phyloP scores from a whole-genome alignment of 148 eudicot species.

The Fagopyrum tataricum region DNA sequence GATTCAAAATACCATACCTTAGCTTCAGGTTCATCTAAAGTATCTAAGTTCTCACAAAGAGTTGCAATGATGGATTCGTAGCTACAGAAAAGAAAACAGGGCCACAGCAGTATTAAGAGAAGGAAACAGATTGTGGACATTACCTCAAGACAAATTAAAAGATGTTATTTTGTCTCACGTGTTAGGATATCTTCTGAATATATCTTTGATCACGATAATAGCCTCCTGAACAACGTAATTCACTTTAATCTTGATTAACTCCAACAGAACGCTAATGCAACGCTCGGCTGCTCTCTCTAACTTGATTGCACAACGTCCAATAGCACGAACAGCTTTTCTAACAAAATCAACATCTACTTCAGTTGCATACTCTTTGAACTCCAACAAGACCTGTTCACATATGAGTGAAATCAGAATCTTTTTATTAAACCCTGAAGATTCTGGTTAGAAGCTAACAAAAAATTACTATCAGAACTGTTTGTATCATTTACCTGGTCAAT shows the following conservation, averaged over 20 bases:
- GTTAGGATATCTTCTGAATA: conserved; percentile 97
- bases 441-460: conserved; percentile 2
- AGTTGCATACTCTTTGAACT: conserved; percentile 98
- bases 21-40: conserved; percentile 98
- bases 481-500: conserved; percentile 61
- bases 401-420: background rate
- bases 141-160: background rate
- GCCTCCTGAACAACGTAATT: conserved; percentile 99
- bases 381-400: conserved; percentile 70
- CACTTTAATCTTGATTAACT: conserved; percentile 96
- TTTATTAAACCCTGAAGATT: background rate
- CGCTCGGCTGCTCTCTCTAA: conserved; percentile 99
- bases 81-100: conserved; percentile 34
- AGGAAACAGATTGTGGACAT: background rate
- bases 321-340: conserved; percentile 97
- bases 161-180: conserved; percentile 44
- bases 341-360: conserved; percentile 99
- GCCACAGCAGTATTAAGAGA: background rate
- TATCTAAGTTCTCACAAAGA: conserved; percentile 96
- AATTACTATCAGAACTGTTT: background rate
- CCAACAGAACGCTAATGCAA: conserved; percentile 95
- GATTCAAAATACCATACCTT: conserved; percentile 44
- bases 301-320: conserved; percentile 98
- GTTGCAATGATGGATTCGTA: conserved; percentile 99
- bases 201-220: conserved; percentile 94